Base-by-base conservation (phyloP, 2,329 filamentous ascomycete species). In the Zasmidium cellare region DNA sequence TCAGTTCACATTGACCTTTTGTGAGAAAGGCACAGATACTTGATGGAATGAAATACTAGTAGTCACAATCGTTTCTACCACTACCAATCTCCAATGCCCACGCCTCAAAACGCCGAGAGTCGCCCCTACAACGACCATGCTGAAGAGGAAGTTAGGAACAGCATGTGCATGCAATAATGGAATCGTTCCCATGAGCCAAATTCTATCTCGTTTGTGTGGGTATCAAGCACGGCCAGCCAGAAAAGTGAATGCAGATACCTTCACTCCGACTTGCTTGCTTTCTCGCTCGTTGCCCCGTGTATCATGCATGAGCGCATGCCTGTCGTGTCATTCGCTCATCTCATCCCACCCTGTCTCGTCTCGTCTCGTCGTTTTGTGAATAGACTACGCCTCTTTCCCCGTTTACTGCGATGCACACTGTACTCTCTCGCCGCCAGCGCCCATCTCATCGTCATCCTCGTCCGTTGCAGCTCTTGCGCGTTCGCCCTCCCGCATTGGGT, bases 331-430 rank as follows among this genome's bases (percentile, higher is more conserved):
- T 49, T 49, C 47, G 23, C 35, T 41, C 35, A 41, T 22, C 20
- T 6, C 22, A n/a, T 19, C 20, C 16, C n/a, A n/a, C n/a, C 16
- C 18, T n/a, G 20, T 25, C 46, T 49, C 23, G 18, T 16, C 46
- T 25, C 22, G 25, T 49, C 16, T 22, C 22, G 7, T 49, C 46
- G 22, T 53, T 14, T 23, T 58, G 56, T 51, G 52, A 47, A 55
- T 48, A 19, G 16, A 41, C 53, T 46, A 51, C 59, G 55, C 56
- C 57, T 51, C 38, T 55, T 51, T 12, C 11, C 25, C 25, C 35
- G 41, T 77, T 85, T 92, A 94, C 84, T 94, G 90, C 31, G 89
- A 91, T 57, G 90, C 90, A 76, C 90, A 94, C 81, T 94, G 90
- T 58, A 94, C 90, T 63, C 90, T 86, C 80, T 92, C 90, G 50